phyloP scores from a whole-genome alignment of 2,329 filamentous ascomycete genomes.

The Xylariaceae sp. region DNA sequence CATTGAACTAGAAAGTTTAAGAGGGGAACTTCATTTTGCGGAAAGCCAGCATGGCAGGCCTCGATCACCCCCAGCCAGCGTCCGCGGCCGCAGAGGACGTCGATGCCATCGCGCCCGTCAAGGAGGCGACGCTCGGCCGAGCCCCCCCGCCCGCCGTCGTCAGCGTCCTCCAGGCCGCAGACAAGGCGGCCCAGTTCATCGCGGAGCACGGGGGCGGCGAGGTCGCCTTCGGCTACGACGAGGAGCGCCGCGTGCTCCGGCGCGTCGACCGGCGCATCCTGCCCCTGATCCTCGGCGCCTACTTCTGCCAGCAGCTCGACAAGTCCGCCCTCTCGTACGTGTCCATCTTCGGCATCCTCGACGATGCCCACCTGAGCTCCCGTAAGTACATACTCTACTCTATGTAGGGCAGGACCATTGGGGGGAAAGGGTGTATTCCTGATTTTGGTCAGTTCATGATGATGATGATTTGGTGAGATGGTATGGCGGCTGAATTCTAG shows the following conservation, averaged over 20 bases:
- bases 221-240: constrained; percentile 37
- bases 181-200: constrained; percentile 39
- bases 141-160: too few relatives aligned
- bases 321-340: constrained; percentile 39
- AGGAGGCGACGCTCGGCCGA: constrained; percentile 2
- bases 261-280: constrained; percentile 44
- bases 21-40: too few relatives aligned
- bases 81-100: constrained; percentile 6
- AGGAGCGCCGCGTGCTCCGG: constrained; percentile 37
- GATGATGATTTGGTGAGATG: too few relatives aligned
- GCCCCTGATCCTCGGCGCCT: constrained; percentile 44
- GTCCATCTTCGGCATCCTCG: constrained; percentile 40
- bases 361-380: constrained; percentile 10
- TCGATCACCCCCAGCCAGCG: constrained; percentile 5
- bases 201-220: constrained; percentile 31
- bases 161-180: constrained; percentile 17
- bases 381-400: constrained; percentile 8
- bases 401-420: too few relatives aligned
- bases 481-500: too few relatives aligned
- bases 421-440: too few relatives aligned
- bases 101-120: constrained; percentile 13
- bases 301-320: constrained; percentile 52
- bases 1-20: too few relatives aligned
- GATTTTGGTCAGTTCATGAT: too few relatives aligned
- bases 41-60: too few relatives aligned